Evolutionary conservation across 2,329 filamentous ascomycete species (phyloP), one percentile per base, ranked within the genome.

Genomic region (Aspergillus luchuensis): DNA sequence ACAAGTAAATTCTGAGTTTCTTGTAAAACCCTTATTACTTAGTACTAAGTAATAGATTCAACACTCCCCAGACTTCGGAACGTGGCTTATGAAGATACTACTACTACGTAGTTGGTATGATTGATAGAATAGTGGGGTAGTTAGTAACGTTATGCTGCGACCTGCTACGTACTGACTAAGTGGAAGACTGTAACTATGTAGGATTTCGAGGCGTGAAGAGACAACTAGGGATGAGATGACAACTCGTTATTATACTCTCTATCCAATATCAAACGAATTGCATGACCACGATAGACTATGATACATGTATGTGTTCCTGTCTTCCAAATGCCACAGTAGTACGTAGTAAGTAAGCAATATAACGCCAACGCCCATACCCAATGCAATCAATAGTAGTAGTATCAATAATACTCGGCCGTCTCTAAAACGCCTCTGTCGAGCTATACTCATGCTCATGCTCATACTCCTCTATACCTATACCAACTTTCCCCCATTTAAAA

Each of bases 401-500:
- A 33, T 8, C 8, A 30, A 36, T 36, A 36, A 21, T 50, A 49
- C 38, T 43, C 25, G 53, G 30, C 53, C 25, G 15, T 56, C 23
- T 33, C 38, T 36, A 0, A 30, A 47, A 56, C 30, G 23, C 39
- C 25, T 13, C 10, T 45, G 2, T 21, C 19, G 41, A 21, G 53
- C 17, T 30, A 30, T 10, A 11, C 10, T 36, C 47, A 50, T 10
- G 23, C 21, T 23, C 53, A 36, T 23, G 43, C 39, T 36, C n/a
- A n/a, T 19, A 17, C 30, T 10, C 33, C 11, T 36, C 33, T 36
- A 36, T 4, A n/a, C 53, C 25, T 57, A 65, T n/a, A 62, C 45
- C n/a, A 63, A 57, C 56, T 58, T 75, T 0, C 75, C 74, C 21
- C 74, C 74, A 51, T 69, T 67, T 7, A 69, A 65, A 43, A 79